Conservation (phyloP, 163 green algal species). For the Volvox carteri region DNA sequence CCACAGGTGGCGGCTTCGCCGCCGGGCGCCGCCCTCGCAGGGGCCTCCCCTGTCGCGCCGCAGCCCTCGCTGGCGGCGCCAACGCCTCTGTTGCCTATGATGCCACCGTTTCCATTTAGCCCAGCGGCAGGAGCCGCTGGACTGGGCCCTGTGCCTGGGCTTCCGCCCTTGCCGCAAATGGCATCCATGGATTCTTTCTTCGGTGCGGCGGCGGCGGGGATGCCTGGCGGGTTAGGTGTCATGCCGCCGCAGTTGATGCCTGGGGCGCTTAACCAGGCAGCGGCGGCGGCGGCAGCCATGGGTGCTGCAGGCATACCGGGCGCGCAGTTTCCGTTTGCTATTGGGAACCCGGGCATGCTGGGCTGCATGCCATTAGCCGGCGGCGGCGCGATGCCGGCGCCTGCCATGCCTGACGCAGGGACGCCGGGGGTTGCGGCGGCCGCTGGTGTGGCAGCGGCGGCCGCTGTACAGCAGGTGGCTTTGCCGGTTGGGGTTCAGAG, state of each 20-base stretch:
- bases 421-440: conserved; percentile 15
- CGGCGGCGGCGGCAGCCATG: conserved; percentile 24
- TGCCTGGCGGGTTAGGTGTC: conserved; percentile 34
- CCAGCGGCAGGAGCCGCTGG: conserved; percentile 6
- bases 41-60: not conserved
- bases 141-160: conserved; percentile 14
- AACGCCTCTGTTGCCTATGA: not conserved
- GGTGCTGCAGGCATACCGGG: conserved; percentile 3
- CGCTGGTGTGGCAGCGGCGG: conserved; percentile 1
- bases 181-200: conserved; percentile 35
- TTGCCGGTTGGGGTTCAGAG: not conserved
- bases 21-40: not conserved
- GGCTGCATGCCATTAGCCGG: conserved; percentile 24
- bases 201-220: not conserved
- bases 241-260: conserved; percentile 45
- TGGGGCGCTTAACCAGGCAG: conserved; percentile 7
- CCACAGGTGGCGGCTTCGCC: not conserved
- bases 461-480: not conserved
- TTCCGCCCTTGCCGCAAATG: no score
- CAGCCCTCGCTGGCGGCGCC: not conserved
- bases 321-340: conserved; percentile 22
- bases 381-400: not conserved
- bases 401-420: conserved; percentile 22
- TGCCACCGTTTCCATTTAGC: conserved; percentile 35
- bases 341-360: conserved; percentile 14